phyloP scores from a whole-genome alignment of 1,139 yeast genomes.

The Diutina neorugosa region DNA sequence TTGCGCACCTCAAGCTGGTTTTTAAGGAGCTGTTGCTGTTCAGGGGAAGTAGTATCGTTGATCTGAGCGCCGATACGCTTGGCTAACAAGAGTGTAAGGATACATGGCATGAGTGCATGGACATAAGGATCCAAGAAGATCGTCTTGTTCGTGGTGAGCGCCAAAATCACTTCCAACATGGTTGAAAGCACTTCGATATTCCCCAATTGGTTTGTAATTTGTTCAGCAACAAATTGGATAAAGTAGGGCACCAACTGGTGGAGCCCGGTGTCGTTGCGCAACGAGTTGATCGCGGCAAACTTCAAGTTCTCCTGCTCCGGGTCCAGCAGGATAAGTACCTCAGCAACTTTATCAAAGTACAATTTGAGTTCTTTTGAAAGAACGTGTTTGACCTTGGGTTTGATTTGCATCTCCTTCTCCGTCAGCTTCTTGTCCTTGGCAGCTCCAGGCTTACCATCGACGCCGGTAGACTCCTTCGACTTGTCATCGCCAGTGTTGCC shows the following conservation, averaged over 20 bases:
- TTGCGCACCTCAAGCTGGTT: slow-evolving; percentile 62
- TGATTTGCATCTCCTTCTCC: slow-evolving; percentile 61
- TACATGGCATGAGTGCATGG: slow-evolving; percentile 93
- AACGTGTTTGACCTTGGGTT: slow-evolving; percentile 94
- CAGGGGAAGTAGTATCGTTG: slow-evolving; percentile 16
- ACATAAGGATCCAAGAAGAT: slow-evolving; percentile 92
- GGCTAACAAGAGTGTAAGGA: slow-evolving; percentile 78
- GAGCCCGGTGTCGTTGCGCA: slow-evolving; percentile 87
- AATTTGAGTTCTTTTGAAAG: slow-evolving; percentile 87
- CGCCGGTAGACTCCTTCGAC: slow-evolving; percentile 9
- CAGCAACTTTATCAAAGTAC: slow-evolving; percentile 83
- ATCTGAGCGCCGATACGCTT: slow-evolving; percentile 66
- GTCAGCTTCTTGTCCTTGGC: slow-evolving; percentile 16
- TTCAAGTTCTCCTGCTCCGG: slow-evolving; percentile 49
- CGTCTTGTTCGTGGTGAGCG: slow-evolving; percentile 73
- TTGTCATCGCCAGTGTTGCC: slow-evolving; percentile 10
- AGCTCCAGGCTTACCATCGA: slow-evolving; percentile 10
- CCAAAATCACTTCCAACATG: slow-evolving; percentile 82
- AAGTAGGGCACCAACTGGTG: slow-evolving; percentile 96
- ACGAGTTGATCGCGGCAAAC: slow-evolving; percentile 71
- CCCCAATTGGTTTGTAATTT: slow-evolving; percentile 78
- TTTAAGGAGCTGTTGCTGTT: slow-evolving; percentile 20
- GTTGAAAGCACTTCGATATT: slow-evolving; percentile 66
- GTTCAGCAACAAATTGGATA: slow-evolving; percentile 92
- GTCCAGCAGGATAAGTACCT: slow-evolving; percentile 55